These are phyloP conservation scores for Cytospora leucostoma DNA, from an alignment of 2,329 filamentous ascomycete genomes.

Conservation along the genomic window DNA sequence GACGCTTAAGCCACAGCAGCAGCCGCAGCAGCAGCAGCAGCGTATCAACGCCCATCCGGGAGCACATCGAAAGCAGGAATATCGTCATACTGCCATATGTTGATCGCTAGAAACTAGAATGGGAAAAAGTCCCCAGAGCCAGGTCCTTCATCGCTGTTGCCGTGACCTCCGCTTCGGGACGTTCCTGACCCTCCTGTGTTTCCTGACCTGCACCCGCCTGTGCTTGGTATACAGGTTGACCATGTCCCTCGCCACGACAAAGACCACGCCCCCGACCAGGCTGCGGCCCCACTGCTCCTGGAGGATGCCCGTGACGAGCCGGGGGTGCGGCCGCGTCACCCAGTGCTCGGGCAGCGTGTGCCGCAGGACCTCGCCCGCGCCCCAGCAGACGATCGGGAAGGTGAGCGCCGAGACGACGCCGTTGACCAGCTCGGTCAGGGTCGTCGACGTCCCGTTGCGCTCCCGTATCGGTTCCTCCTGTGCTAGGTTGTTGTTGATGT, in stretches of 20 bases:
- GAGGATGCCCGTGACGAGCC: constrained; percentile 62
- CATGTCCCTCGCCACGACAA: constrained; percentile 77
- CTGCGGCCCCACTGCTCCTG: constrained; percentile 88
- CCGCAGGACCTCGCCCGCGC: constrained; percentile 75
- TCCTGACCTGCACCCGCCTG: constrained; percentile 58
- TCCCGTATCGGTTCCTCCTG: constrained; percentile 28
- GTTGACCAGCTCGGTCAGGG: constrained; percentile 49
- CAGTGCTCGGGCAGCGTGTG: constrained; percentile 67
- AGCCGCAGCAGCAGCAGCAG: background rate
- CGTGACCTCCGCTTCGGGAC: constrained; percentile 33
- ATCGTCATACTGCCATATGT: background rate
- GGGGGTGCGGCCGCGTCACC: constrained; percentile 52
- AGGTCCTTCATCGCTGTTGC: constrained; percentile 10
- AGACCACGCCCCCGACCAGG: constrained; percentile 83
- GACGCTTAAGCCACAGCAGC: no score
- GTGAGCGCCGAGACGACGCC: constrained; percentile 61
- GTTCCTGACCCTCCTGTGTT: constrained; percentile 56
- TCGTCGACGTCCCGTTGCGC: constrained; percentile 36
- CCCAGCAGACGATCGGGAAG: constrained; percentile 78
- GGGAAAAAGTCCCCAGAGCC: background rate
- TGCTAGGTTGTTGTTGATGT: constrained; percentile 28
- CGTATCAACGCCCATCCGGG: background rate
- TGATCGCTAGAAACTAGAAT: background rate
- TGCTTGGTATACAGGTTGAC: constrained; percentile 65
- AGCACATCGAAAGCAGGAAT: background rate